These are phyloP conservation scores for Heterobasidion parviporum DNA, from an alignment of 1,284 basidiomycete genomes.

Conservation along the genomic window DNA sequence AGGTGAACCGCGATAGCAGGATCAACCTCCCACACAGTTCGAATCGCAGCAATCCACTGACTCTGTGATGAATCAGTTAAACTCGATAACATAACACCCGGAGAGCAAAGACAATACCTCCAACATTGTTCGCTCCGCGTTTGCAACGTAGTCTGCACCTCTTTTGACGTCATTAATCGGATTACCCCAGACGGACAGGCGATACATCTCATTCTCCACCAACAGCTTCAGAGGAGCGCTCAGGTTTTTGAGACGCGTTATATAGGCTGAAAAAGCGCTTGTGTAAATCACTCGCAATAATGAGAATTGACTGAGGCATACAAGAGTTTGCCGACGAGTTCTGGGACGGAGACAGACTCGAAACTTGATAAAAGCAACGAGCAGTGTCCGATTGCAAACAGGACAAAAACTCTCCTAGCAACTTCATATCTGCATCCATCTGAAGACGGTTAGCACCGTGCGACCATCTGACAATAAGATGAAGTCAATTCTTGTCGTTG, in stretches of 20 bases:
- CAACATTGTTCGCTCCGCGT: constrained; percentile 49
- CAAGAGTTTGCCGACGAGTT: constrained; percentile 34
- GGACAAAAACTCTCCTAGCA: constrained; percentile 78
- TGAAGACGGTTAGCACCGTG: constrained; percentile 91
- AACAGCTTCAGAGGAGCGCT: constrained; percentile 74
- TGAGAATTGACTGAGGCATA: constrained; percentile 20
- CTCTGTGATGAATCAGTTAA: constrained; percentile 32
- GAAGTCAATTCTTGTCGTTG: background rate
- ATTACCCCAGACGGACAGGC: constrained; percentile 88
- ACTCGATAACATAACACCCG: background rate
- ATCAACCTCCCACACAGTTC: constrained; percentile 78
- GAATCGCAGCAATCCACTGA: constrained; percentile 62
- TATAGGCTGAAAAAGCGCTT: constrained; percentile 5
- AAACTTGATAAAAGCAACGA: constrained; percentile 56
- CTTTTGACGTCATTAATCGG: constrained; percentile 72
- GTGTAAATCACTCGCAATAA: background rate
- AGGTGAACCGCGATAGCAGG: constrained; percentile 81
- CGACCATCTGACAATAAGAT: constrained; percentile 63
- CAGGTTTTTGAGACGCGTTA: constrained; percentile 44
- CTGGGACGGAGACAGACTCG: constrained; percentile 58
- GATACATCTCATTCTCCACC: constrained; percentile 85
- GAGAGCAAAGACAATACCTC: constrained; percentile 36
- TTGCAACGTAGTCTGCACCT: constrained; percentile 49
- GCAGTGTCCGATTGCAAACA: constrained; percentile 72
- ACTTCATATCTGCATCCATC: constrained; percentile 81